Evolutionary conservation across 2,329 filamentous ascomycete species (phyloP).

Genomic region (Xylariaceae sp.): DNA sequence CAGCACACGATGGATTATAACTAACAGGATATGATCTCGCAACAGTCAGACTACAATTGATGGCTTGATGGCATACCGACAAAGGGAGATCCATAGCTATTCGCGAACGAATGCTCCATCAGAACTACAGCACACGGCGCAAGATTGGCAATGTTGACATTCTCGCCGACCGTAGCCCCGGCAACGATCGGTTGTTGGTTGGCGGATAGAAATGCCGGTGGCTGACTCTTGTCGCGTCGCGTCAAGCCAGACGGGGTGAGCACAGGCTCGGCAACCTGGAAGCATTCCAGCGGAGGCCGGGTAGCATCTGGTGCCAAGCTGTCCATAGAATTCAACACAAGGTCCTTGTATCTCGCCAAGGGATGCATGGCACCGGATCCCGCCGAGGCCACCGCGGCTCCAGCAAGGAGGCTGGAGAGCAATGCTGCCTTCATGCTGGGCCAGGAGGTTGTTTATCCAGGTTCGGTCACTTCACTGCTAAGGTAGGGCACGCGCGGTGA

Average conservation of each 20-base stretch:
- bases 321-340: slow-evolving; percentile 14
- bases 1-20: not conserved
- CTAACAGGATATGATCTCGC: not conserved
- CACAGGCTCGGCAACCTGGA: slow-evolving; percentile 67
- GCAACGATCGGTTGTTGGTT: slow-evolving; percentile 18
- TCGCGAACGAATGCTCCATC: slow-evolving; percentile 67
- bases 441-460: not conserved
- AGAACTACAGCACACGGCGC: slow-evolving; percentile 52
- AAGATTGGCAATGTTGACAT: slow-evolving; percentile 22
- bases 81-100: slow-evolving; percentile 69
- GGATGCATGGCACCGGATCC: slow-evolving; percentile 19
- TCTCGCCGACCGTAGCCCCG: slow-evolving; percentile 15
- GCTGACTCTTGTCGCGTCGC: slow-evolving; percentile 36
- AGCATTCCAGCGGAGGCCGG: slow-evolving; percentile 49
- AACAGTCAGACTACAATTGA: not conserved
- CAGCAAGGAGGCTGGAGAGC: slow-evolving; percentile 20
- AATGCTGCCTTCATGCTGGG: slow-evolving; percentile 12
- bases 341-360: slow-evolving; percentile 24
- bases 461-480: not conserved
- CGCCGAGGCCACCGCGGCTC: slow-evolving; percentile 19
- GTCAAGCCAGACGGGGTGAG: slow-evolving; percentile 44
- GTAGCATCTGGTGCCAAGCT: slow-evolving; percentile 11
- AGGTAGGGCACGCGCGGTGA: too few relatives aligned
- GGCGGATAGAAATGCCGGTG: slow-evolving; percentile 18
- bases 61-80: slow-evolving; percentile 52